phyloP scores from a whole-genome alignment of 805 yeast genomes.

The Lipomyces japonicus region DNA sequence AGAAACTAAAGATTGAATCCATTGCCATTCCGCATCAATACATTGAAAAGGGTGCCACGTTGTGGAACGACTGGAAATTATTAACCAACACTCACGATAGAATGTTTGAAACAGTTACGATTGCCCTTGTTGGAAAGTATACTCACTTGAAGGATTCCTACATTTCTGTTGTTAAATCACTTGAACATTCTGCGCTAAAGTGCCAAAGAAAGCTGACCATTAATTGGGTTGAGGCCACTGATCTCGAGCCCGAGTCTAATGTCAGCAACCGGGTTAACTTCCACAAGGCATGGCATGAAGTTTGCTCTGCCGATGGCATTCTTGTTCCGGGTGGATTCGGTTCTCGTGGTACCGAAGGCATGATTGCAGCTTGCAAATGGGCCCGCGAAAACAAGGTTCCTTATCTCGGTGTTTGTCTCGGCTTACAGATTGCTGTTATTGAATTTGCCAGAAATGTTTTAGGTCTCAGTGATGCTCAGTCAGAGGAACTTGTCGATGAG shows the following conservation, averaged over 20 bases:
- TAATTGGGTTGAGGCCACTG: constrained; percentile 93
- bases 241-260: constrained; percentile 63
- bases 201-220: constrained; percentile 80
- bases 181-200: constrained; percentile 93
- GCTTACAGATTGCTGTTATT: constrained; percentile 94
- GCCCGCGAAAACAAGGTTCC: constrained; percentile 96
- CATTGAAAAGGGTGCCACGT: constrained; percentile 57
- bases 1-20: constrained; percentile 60
- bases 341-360: constrained; percentile 94
- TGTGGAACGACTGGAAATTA: constrained; percentile 73
- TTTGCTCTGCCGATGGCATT: constrained; percentile 93
- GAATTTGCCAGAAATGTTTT: constrained; percentile 83
- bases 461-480: constrained; percentile 49
- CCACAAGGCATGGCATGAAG: constrained; percentile 92
- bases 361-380: constrained; percentile 95
- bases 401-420: constrained; percentile 93
- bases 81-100: constrained; percentile 73
- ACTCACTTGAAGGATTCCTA: constrained; percentile 93
- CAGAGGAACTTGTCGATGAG: constrained; percentile 39
- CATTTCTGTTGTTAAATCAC: constrained; percentile 87
- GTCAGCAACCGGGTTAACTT: constrained; percentile 65
- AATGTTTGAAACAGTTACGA: constrained; percentile 80
- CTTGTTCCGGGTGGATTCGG: constrained; percentile 99
- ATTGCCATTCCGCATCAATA: constrained; percentile 50
- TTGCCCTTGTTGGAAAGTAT: constrained; percentile 96